A percentile compares a stretch with the other conserved stretches of the same genome.
Evolutionary conservation across 805 yeast genomes (phyloP).

Genomic region (Aciculoconidium aculeatum): DNA sequence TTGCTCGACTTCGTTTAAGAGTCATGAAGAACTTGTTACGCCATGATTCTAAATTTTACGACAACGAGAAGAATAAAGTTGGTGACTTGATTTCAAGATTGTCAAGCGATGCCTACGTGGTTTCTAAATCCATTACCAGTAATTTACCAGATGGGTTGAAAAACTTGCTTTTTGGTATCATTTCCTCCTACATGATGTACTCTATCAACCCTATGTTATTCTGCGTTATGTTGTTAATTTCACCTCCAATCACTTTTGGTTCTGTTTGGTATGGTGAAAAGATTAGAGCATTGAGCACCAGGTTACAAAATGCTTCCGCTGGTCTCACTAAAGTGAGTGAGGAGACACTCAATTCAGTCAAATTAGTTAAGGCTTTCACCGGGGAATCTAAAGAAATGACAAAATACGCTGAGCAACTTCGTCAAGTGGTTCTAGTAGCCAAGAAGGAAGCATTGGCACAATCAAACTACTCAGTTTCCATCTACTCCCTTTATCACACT

Average conservation of each 20-base stretch:
- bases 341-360: slow-evolving; percentile 38
- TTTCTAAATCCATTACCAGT: slow-evolving; percentile 36
- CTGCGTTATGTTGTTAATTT: slow-evolving; percentile 39
- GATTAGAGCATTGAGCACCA: slow-evolving; percentile 34
- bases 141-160: slow-evolving; percentile 42
- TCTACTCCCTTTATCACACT: slow-evolving; percentile 36
- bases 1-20: slow-evolving; percentile 35
- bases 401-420: slow-evolving; percentile 32
- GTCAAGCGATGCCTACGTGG: slow-evolving; percentile 43
- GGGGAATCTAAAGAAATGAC: slow-evolving; percentile 37
- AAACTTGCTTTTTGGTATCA: slow-evolving; percentile 36
- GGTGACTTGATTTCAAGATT: slow-evolving; percentile 41
- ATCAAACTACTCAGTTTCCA: slow-evolving; percentile 38
- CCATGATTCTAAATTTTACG: slow-evolving; percentile 38
- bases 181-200: slow-evolving; percentile 41
- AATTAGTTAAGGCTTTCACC: slow-evolving; percentile 39
- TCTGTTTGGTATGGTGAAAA: slow-evolving; percentile 42
- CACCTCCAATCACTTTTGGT: slow-evolving; percentile 42
- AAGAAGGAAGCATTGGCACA: slow-evolving; percentile 41
- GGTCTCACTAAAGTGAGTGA: slow-evolving; percentile 40
- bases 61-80: slow-evolving; percentile 39
- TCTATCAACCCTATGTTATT: slow-evolving; percentile 36
- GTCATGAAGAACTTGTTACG: slow-evolving; percentile 38
- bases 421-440: slow-evolving; percentile 38
- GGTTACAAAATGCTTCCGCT: slow-evolving; percentile 40